Conservation (phyloP, 2,329 filamentous ascomycete species). For the Neonectria hederae region DNA sequence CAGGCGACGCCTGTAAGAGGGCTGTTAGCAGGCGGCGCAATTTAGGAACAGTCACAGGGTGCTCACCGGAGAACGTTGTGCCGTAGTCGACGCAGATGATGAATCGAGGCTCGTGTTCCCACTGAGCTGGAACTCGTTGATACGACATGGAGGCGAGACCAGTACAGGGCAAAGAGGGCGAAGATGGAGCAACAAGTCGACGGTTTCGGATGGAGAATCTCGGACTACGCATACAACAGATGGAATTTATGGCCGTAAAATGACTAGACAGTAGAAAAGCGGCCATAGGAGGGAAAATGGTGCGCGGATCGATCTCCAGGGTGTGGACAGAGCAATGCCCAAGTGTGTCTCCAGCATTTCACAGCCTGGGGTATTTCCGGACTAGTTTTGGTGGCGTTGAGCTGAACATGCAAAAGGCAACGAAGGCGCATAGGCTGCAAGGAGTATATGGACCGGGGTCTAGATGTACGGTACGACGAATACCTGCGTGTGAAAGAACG, state of each 20-base stretch:
- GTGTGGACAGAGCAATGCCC: not conserved
- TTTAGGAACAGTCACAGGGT: no score
- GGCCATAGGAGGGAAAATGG: not conserved
- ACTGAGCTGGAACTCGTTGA: not conserved
- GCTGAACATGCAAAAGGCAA: conserved; percentile 15
- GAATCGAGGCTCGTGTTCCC: conserved; percentile 14
- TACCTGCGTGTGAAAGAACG: no score
- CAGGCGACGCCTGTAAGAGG: conserved; percentile 21
- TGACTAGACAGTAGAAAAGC: not conserved
- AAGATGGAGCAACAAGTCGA: not conserved
- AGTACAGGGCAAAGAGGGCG: no score
- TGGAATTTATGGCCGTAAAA: not conserved
- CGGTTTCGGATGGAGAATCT: not conserved
- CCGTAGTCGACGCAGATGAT: conserved; percentile 30
- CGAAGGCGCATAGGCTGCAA: not conserved
- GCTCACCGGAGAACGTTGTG: conserved; percentile 23
- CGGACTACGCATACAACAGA: no score
- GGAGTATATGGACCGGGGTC: not conserved
- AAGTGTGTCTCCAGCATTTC: not conserved
- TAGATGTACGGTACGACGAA: not conserved
- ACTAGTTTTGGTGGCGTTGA: conserved; percentile 8
- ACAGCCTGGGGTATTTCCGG: not conserved
- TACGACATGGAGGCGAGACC: not conserved
- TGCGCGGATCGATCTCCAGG: not conserved
- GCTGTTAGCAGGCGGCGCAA: not conserved